A percentile compares a stretch with the other conserved stretches of the same genome.
Conservation (phyloP, 805 yeast species). For the Ogataea sp. region DNA sequence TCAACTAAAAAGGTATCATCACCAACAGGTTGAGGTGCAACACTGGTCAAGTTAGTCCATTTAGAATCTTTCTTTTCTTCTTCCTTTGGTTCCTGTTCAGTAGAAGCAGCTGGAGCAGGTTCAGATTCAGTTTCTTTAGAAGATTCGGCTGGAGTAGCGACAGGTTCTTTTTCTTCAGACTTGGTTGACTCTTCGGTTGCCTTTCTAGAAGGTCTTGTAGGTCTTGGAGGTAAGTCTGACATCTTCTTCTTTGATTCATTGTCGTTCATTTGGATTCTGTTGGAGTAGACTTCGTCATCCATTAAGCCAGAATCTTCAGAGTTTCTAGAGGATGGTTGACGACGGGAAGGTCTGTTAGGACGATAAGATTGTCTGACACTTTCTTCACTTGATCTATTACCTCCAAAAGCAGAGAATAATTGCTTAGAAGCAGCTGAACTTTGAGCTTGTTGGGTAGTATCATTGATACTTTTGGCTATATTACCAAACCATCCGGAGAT, state of each 20-base stretch:
- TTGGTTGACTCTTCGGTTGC: conserved; percentile 4
- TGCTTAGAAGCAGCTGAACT: conserved; percentile 5
- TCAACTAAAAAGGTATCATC: conserved; percentile 45
- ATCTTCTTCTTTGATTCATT: conserved; percentile 8
- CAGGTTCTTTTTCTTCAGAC: background rate
- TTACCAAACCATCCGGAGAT: conserved; percentile 76
- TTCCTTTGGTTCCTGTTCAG: background rate
- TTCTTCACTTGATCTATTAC: conserved; percentile 2
- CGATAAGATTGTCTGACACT: background rate
- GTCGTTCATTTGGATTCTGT: conserved; percentile 15
- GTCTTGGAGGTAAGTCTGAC: conserved; percentile 7
- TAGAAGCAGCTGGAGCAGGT: conserved; percentile 1
- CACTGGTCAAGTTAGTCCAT: conserved; percentile 36
- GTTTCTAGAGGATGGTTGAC: background rate
- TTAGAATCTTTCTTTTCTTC: conserved; percentile 12
- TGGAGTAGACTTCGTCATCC: background rate
- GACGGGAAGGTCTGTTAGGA: background rate
- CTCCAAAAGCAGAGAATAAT: conserved; percentile 25
- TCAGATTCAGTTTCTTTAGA: background rate
- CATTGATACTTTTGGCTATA: conserved; percentile 40
- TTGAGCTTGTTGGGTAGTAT: background rate
- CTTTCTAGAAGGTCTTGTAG: conserved; percentile 21
- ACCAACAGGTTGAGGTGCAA: conserved; percentile 31
- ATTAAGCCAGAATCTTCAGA: background rate
- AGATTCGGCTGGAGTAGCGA: background rate